Base-by-base conservation (phyloP, 345 rosid genomes). In the Moricandia moricandioides region DNA sequence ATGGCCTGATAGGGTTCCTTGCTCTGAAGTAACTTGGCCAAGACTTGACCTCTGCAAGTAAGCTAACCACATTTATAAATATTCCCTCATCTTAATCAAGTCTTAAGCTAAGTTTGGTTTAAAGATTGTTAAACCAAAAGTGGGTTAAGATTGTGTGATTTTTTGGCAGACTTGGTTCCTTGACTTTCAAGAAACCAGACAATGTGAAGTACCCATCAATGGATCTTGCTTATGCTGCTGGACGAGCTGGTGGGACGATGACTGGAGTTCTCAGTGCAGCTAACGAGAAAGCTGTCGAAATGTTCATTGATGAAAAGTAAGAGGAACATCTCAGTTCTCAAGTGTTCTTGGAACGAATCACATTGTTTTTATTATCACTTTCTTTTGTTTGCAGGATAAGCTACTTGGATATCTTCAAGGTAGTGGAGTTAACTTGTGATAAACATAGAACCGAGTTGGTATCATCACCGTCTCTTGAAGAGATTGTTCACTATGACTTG, bases 191-290 rank as follows among this genome's bases (percentile, higher is more conserved):
- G 86, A 81, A 88, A 51, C 98, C 99, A 2, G 96, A 90, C 84
- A 90, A 88, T 49, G 88, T 85, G 45, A 95, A 95, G 77, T 95
- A 89, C 70, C 99, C 98, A 27, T 95, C 99, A 13, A 86, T 95
- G 97, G 88, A 88, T 73, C 98, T 95, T 76, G 92, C 94, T 62
- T 95, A 92, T 76, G 84, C 99, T 33, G 99, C 99, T 33, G 99
- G 97, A 81, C 84, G 94, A 74, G 94, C 99, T 16, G 98, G 98
- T 73, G 99, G 99, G 67, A 95, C 99, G 45, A 95, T 95, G 99
- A 95, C 97, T 0, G 99, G 99, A 84, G 99, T 95, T 71, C 97
- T 95, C 64, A 90, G 99, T 29, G 98, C 97, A 17, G 97, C 97
- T 65, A 89, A 91, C 7, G 97, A 91, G 83, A 86, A 84, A 82